Evolutionary conservation across 768 basidiomycete species (phyloP).

Genomic region (Piloderma croceum): DNA sequence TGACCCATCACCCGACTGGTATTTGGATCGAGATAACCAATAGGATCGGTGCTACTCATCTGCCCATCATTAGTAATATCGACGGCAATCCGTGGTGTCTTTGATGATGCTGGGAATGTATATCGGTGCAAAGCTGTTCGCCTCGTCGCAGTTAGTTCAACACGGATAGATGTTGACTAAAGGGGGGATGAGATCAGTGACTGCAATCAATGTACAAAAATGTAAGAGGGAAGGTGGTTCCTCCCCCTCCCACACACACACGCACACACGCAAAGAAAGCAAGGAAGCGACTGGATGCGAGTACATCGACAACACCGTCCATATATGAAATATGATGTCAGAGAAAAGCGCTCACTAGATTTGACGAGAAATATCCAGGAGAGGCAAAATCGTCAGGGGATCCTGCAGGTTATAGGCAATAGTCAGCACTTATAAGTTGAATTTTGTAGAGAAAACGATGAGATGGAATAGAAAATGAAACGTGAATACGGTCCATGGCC

Average conservation of each 20-base stretch:
- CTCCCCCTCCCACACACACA: too few species aligned
- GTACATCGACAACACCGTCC: neutral
- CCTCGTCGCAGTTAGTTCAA: conserved; percentile 55
- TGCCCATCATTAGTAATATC: conserved; percentile 63
- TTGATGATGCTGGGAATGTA: conserved; percentile 45
- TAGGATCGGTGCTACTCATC: conserved; percentile 43
- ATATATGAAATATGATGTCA: too few species aligned
- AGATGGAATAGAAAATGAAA: too few species aligned
- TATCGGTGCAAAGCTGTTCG: conserved; percentile 57
- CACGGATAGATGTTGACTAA: conserved; percentile 51
- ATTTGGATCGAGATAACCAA: conserved; percentile 41
- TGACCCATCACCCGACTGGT: conserved; percentile 47
- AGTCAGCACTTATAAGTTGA: too few species aligned
- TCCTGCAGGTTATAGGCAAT: too few species aligned
- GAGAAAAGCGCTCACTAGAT: conserved; percentile 46
- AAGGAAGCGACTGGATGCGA: too few species aligned
- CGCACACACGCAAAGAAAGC: too few species aligned
- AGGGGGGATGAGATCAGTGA: too few species aligned
- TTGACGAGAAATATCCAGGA: conserved; percentile 62
- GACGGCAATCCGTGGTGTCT: conserved; percentile 46
- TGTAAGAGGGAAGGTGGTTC: too few species aligned
- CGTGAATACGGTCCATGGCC: too few species aligned
- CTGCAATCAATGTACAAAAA: too few species aligned
- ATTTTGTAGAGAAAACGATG: too few species aligned
- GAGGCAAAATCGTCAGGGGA: conserved; percentile 56